These are phyloP conservation scores for Fusarium sp. DNA, from an alignment of 2,329 filamentous ascomycete genomes.

Conservation along the genomic window DNA sequence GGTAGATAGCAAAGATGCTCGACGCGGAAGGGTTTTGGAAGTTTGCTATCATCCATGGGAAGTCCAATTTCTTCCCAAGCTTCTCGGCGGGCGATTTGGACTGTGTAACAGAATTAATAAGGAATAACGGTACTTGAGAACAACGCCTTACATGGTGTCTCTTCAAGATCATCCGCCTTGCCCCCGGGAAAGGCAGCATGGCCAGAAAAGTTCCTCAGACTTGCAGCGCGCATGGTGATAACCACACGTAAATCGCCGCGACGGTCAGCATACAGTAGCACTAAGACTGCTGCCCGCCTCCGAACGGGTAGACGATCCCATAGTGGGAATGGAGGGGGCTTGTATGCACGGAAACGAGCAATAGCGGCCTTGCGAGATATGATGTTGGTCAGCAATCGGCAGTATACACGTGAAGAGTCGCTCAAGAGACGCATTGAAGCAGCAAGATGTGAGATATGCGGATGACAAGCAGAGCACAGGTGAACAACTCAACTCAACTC, in stretches of 20 bases:
- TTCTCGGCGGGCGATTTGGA: conserved; percentile 87
- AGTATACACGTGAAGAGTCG: conserved; percentile 1
- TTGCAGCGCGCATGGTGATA: conserved; percentile 73
- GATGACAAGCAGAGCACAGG: neutral
- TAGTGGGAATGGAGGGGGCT: conserved; percentile 67
- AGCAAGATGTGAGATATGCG: neutral
- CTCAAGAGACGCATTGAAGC: conserved; percentile 24
- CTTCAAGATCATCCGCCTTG: conserved; percentile 67
- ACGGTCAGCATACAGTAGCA: conserved; percentile 87
- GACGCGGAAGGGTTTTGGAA: conserved; percentile 82
- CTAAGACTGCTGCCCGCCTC: conserved; percentile 84
- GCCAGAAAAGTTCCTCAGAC: conserved; percentile 76
- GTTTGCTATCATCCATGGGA: conserved; percentile 72
- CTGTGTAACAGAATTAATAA: conserved; percentile 50
- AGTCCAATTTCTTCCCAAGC: conserved; percentile 94
- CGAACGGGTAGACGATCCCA: conserved; percentile 70
- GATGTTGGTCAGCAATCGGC: conserved; percentile 25
- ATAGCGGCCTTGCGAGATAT: conserved; percentile 61
- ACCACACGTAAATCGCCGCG: conserved; percentile 80
- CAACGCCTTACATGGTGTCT: conserved; percentile 66
- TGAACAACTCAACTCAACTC: conserved; percentile 46
- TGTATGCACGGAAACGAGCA: conserved; percentile 68
- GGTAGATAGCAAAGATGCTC: conserved; percentile 90
- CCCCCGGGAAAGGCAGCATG: conserved; percentile 90
- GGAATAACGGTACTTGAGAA: neutral